A percentile compares a stretch with the other conserved stretches of the same genome.
phyloP scores from a whole-genome alignment of 2,329 filamentous ascomycete species.

The Aspergillus oerlinghausenensis region DNA sequence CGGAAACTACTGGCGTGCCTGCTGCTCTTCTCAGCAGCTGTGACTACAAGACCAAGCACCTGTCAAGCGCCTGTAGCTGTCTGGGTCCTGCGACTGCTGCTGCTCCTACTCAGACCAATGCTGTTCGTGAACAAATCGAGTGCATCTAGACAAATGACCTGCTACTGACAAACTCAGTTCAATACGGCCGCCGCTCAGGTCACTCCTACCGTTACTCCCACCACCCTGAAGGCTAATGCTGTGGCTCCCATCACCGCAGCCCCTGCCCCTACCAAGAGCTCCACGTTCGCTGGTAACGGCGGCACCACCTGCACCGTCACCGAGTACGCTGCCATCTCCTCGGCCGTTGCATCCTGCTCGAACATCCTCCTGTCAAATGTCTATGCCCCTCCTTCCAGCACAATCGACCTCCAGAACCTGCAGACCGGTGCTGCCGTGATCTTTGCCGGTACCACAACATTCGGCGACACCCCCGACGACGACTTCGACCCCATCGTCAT shows the following conservation, averaged over 20 bases:
- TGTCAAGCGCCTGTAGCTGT: conserved; percentile 24
- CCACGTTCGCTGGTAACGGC: conserved; percentile 4
- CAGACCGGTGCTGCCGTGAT: conserved; percentile 40
- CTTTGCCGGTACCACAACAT: conserved; percentile 39
- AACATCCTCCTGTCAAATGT: conserved; percentile 41
- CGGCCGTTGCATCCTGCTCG: conserved; percentile 39
- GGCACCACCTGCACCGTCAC: conserved; percentile 22
- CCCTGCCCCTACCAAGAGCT: not conserved
- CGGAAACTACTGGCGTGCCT: conserved; percentile 18
- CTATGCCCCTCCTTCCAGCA: conserved; percentile 33
- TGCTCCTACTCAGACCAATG: not conserved
- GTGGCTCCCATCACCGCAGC: not conserved
- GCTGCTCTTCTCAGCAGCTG: conserved; percentile 16
- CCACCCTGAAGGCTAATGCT: conserved; percentile 2
- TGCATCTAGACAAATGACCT: not conserved
- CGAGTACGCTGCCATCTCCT: conserved; percentile 28
- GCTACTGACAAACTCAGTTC: not conserved
- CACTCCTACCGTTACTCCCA: not conserved
- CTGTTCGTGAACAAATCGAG: not conserved
- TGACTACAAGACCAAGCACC: conserved; percentile 16
- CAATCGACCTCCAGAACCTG: conserved; percentile 40
- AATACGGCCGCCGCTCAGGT: too few relatives aligned
- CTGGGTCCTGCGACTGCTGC: conserved; percentile 13
- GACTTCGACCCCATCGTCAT: conserved; percentile 37
- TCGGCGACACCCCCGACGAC: conserved; percentile 33